Percentiles rank a stretch among this genome's conserved stretches.
These are phyloP conservation scores for Panicum hallii DNA, from an alignment of 202 grass and related monocot species.

Conservation along the genomic window DNA sequence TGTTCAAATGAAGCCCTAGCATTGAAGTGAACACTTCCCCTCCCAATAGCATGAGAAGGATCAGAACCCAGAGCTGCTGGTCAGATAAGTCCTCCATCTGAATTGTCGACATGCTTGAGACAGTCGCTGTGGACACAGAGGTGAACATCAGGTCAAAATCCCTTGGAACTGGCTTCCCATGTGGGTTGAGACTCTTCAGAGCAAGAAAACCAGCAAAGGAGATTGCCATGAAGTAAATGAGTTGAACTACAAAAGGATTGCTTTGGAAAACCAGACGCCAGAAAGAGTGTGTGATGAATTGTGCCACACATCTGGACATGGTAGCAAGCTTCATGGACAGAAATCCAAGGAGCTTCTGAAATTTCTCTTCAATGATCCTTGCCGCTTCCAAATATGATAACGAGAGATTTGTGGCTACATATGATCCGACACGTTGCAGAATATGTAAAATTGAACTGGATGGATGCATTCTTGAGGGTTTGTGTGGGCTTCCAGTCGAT, in stretches of 20 bases:
- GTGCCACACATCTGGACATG: slow-evolving; percentile 1
- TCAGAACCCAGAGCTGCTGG: slow-evolving; percentile 52
- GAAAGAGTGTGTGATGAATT: background rate
- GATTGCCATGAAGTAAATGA: slow-evolving; percentile 47
- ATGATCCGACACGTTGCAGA: background rate
- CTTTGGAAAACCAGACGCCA: slow-evolving; percentile 33
- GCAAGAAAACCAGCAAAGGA: slow-evolving; percentile 36
- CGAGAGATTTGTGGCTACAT: slow-evolving; percentile 25
- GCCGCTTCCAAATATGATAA: background rate
- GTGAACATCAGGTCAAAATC: slow-evolving; percentile 55
- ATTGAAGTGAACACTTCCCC: slow-evolving; percentile 59
- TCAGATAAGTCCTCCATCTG: slow-evolving; percentile 59
- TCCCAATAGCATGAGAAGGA: slow-evolving; percentile 58
- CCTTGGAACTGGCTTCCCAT: background rate
- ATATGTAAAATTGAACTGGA: slow-evolving; percentile 25
- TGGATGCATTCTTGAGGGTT: slow-evolving; percentile 11
- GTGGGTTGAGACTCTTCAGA: slow-evolving; percentile 31
- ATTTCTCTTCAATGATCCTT: slow-evolving; percentile 29
- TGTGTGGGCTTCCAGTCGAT: slow-evolving; percentile 13
- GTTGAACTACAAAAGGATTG: slow-evolving; percentile 35
- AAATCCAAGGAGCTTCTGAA: slow-evolving; percentile 28
- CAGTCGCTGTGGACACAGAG: slow-evolving; percentile 48
- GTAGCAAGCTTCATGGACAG: slow-evolving; percentile 21
- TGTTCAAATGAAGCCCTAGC: slow-evolving; percentile 47
- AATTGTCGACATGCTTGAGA: slow-evolving; percentile 58